These are phyloP conservation scores for Bullera alba DNA, from an alignment of 768 basidiomycete species.

Conservation along the genomic window DNA sequence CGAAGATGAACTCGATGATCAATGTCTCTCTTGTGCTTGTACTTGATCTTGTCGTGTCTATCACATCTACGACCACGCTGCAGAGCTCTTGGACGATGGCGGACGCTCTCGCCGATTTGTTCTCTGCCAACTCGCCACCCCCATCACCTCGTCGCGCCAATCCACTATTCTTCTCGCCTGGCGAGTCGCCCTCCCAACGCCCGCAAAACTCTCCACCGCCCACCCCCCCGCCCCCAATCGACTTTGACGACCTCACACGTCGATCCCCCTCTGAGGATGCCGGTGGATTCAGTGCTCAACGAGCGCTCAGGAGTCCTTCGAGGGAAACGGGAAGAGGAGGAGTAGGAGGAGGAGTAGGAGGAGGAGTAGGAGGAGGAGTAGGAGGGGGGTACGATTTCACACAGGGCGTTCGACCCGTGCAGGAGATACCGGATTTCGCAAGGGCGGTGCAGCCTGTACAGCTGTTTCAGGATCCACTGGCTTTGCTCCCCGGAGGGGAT, in stretches of 20 bases:
- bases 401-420: not conserved
- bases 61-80: no score
- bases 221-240: not conserved
- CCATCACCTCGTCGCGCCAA: conserved; percentile 1
- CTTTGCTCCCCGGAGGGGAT: not conserved
- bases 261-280: no score
- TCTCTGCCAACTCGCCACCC: not conserved
- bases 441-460: no score
- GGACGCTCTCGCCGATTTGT: not conserved
- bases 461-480: not conserved
- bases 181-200: conserved; percentile 1
- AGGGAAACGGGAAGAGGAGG: no score
- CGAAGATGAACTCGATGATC: no score
- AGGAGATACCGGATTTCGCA: no score
- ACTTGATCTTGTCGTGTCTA: no score
- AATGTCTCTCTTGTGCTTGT: no score
- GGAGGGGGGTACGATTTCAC: not conserved
- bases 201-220: not conserved
- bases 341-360: not conserved
- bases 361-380: not conserved
- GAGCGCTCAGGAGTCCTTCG: no score
- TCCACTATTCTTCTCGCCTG: conserved; percentile 12
- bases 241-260: not conserved
- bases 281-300: no score
- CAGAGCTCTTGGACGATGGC: not conserved